phyloP scores from a whole-genome alignment of 805 yeast genomes.

The Tetrapisispora taiwanensis region DNA sequence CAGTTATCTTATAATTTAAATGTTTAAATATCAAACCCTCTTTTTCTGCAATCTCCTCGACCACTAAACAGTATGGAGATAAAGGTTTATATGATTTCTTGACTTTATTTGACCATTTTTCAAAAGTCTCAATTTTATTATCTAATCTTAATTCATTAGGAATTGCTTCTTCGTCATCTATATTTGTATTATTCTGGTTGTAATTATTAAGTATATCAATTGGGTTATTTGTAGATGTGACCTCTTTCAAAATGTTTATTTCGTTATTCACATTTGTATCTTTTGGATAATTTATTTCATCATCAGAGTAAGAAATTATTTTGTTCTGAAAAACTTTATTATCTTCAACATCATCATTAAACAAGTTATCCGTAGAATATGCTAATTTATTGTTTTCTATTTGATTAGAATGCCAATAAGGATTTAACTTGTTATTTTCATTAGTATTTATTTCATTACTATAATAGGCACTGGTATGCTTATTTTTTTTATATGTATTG shows the following conservation, averaged over 20 bases:
- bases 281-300: not conserved
- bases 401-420: not conserved
- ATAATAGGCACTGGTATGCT: not conserved
- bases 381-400: not conserved
- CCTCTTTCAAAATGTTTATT: not conserved
- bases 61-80: constrained; percentile 37
- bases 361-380: not conserved
- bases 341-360: not conserved
- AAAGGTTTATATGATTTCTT: constrained; percentile 26
- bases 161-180: no score
- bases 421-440: not conserved
- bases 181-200: not conserved
- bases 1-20: constrained; percentile 67
- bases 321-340: not conserved
- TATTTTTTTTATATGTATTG: no score
- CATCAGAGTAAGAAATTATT: not conserved
- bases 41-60: constrained; percentile 73
- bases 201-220: no score
- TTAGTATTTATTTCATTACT: not conserved
- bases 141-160: not conserved
- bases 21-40: constrained; percentile 91
- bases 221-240: not conserved
- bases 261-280: not conserved
- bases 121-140: constrained; percentile 5
- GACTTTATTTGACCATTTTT: constrained; percentile 18